These are phyloP conservation scores for Beauveria sp. DNA, from an alignment of 2,329 filamentous ascomycete genomes.

Conservation along the genomic window DNA sequence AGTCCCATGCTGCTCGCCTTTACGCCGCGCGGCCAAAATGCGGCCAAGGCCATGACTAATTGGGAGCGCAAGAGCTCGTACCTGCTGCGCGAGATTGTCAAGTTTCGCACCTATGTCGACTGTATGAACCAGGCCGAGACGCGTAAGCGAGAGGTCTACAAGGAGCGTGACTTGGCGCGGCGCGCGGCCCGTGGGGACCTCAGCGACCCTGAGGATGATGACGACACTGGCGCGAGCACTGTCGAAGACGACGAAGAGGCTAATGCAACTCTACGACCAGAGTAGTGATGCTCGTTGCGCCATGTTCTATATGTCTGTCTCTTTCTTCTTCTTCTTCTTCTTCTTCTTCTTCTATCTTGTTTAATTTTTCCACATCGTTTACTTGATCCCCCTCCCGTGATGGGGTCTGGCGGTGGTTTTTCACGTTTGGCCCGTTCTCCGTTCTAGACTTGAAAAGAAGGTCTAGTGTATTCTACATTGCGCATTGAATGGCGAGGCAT, in stretches of 20 bases:
- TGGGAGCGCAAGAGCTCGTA: slow-evolving; percentile 97
- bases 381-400: not conserved
- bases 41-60: slow-evolving; percentile 80
- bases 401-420: not conserved
- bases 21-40: slow-evolving; percentile 74
- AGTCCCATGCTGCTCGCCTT: slow-evolving; percentile 85
- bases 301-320: not conserved
- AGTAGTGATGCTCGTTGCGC: slow-evolving; percentile 8
- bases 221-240: slow-evolving; percentile 23
- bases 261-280: slow-evolving; percentile 27
- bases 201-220: slow-evolving; percentile 25
- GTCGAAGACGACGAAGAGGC: slow-evolving; percentile 24
- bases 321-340: not conserved
- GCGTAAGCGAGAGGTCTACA: slow-evolving; percentile 64
- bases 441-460: not conserved
- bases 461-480: not conserved
- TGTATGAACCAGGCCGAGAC: slow-evolving; percentile 63
- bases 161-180: slow-evolving; percentile 45
- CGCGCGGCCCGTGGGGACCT: slow-evolving; percentile 42
- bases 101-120: slow-evolving; percentile 93
- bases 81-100: slow-evolving; percentile 86
- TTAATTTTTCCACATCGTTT: not conserved
- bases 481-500: slow-evolving; percentile 1
- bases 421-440: not conserved
- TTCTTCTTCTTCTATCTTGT: not conserved